Evolutionary conservation across 2,329 filamentous ascomycete genomes (phyloP).

Genomic region (Fusarium sublunatum): DNA sequence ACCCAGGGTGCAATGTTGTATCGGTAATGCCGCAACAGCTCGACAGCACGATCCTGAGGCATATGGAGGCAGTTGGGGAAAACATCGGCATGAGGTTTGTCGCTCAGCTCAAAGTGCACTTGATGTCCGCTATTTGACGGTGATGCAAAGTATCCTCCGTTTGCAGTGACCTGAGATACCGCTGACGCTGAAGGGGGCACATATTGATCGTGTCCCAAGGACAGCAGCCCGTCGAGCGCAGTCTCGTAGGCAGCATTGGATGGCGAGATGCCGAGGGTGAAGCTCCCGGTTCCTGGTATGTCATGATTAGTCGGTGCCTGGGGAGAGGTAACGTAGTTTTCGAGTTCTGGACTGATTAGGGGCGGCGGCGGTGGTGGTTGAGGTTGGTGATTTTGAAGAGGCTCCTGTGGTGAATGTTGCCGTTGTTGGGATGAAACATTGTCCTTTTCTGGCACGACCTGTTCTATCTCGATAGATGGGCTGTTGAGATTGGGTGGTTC

Average conservation of each 20-base stretch:
- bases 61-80: conserved; percentile 44
- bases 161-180: conserved; percentile 16
- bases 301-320: conserved; percentile 6
- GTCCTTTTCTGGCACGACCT: neutral
- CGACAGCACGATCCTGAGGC: conserved; percentile 44
- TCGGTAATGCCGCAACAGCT: conserved; percentile 56
- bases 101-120: conserved; percentile 7
- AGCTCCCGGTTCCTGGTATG: conserved; percentile 18
- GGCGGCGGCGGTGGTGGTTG: conserved; percentile 7
- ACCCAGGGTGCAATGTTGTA: conserved; percentile 61
- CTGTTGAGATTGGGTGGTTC: conserved; percentile 1
- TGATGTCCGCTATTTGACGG: conserved; percentile 18
- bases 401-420: conserved; percentile 3
- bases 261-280: conserved; percentile 36
- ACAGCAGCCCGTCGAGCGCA: conserved; percentile 50
- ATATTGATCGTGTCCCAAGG: conserved; percentile 48
- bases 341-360: conserved; percentile 16
- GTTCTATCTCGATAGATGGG: conserved; percentile 8
- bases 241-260: conserved; percentile 48
- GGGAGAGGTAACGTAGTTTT: conserved; percentile 21
- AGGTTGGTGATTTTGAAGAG: neutral
- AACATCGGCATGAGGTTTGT: conserved; percentile 11
- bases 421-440: neutral
- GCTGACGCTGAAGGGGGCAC: conserved; percentile 13
- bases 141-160: conserved; percentile 21